Evolutionary conservation across 2,329 filamentous ascomycete species (phyloP), one percentile per base, ranked within the genome.

Genomic region (Fusarium dlaminii): DNA sequence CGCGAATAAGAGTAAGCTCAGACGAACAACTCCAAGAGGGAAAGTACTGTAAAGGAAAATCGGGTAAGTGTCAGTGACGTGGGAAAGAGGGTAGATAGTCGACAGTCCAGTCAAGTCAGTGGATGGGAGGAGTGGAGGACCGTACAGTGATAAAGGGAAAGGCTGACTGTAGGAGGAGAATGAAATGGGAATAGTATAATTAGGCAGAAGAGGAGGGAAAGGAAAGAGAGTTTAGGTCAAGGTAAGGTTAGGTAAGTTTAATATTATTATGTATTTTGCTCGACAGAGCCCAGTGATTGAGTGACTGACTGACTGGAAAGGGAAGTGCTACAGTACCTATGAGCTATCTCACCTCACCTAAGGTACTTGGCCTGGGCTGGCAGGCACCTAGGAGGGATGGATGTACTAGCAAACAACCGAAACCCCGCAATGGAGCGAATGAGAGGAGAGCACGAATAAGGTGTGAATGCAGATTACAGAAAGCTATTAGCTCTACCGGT

Each of bases 381-480:
- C 29, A 17, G 34, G 39, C 63, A 68, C 29, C 54, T 62, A 56
- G 62, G 56, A 72, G 67, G 30, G n/a, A 49, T 51, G 56, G 64
- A 56, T 45, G 60, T 70, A 63, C 72, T 74, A 74, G 74, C 56
- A 57, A 56, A 74, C 68, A 57, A 52, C 72, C 72, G 58, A 74
- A 72, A 74, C 63, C 46, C 34, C 59, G 37, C 42, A 37, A 59
- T 45, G 71, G 70, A 67, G 55, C 72, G 63, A 59, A 74, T 68
- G 37, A 74, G 60, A 74, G 58, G 55, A 58, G 59, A 74, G 63
- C 52, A 54, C 34, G 71, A 74, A 72, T 74, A 61, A 55, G 63
- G 63, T 69, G 65, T 63, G 52, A 66, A 73, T 61, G 63, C 65
- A 67, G 58, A 77, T 54, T 71, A 63, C 62, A 62, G 61, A 73